Percentiles rank a stretch among this genome's conserved stretches.
phyloP scores from a whole-genome alignment of 495 filamentous ascomycete genomes.

The Aspergillus wentii region DNA sequence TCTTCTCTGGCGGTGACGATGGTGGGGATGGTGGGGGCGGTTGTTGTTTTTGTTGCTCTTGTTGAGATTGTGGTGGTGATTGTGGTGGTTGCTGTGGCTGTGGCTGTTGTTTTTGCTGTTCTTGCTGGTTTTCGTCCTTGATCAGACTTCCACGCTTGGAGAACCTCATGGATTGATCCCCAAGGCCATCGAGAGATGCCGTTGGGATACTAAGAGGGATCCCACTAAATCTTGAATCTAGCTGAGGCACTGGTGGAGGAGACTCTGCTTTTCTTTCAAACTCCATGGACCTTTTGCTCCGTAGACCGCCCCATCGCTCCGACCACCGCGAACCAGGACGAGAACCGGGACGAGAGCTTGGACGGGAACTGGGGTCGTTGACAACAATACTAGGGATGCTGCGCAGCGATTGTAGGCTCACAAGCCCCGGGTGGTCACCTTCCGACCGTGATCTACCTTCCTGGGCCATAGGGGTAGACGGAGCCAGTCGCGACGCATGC shows the following conservation, averaged over 20 bases:
- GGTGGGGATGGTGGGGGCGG: not conserved
- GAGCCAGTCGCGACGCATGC: constrained; percentile 5
- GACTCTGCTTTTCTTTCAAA: constrained; percentile 28
- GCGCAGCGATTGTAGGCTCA: constrained; percentile 27
- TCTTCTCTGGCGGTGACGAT: not conserved
- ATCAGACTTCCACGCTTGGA: constrained; percentile 51
- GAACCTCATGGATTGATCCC: constrained; percentile 49
- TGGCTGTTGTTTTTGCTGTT: constrained; percentile 14
- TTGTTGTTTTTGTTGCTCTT: constrained; percentile 3
- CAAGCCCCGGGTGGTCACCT: constrained; percentile 6
- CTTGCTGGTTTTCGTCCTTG: constrained; percentile 20
- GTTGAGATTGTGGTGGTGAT: not conserved
- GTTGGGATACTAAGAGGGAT: constrained; percentile 56
- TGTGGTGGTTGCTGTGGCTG: constrained; percentile 13
- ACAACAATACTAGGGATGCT: constrained; percentile 41
- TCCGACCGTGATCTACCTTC: constrained; percentile 13
- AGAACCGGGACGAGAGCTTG: constrained; percentile 29
- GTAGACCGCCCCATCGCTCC: constrained; percentile 37
- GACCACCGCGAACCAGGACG: constrained; percentile 40
- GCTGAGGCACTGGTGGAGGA: constrained; percentile 28
- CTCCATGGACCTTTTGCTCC: constrained; percentile 30
- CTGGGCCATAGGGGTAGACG: not conserved
- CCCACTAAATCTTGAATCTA: constrained; percentile 42
- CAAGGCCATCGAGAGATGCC: constrained; percentile 46
- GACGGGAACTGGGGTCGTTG: constrained; percentile 30